These are phyloP conservation scores for Aspergillus uvarum DNA, from an alignment of 2,329 filamentous ascomycete species.

Conservation along the genomic window DNA sequence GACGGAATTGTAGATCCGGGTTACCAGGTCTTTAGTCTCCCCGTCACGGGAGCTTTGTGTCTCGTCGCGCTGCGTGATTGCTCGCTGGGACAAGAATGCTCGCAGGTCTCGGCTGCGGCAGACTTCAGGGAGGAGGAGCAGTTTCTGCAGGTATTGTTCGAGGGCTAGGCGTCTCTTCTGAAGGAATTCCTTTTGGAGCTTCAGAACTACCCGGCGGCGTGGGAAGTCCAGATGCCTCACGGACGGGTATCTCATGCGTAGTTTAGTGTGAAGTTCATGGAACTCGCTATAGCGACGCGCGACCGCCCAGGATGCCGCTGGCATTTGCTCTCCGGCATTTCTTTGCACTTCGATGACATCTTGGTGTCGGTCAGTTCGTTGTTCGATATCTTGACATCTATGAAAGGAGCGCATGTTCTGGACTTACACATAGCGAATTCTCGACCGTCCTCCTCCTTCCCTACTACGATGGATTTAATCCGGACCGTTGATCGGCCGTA, in stretches of 20 bases:
- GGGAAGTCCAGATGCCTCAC: constrained; percentile 91
- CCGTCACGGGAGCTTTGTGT: constrained; percentile 55
- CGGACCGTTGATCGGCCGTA: constrained; percentile 86
- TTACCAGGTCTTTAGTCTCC: constrained; percentile 79
- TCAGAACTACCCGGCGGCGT: constrained; percentile 87
- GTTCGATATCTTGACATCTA: background rate
- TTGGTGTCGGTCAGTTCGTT: constrained; percentile 29
- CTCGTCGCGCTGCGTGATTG: constrained; percentile 67
- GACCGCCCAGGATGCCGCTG: constrained; percentile 90
- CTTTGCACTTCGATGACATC: constrained; percentile 87
- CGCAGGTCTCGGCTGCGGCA: constrained; percentile 90
- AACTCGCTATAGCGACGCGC: constrained; percentile 96
- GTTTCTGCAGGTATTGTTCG: constrained; percentile 78
- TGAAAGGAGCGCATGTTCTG: constrained; percentile 6
- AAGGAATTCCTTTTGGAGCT: constrained; percentile 92
- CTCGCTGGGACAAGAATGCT: constrained; percentile 84
- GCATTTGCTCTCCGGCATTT: constrained; percentile 91
- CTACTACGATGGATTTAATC: constrained; percentile 91
- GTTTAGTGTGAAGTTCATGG: constrained; percentile 86
- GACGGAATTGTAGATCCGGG: constrained; percentile 92
- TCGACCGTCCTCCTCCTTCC: constrained; percentile 84
- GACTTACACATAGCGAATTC: constrained; percentile 79
- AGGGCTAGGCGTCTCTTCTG: constrained; percentile 81
- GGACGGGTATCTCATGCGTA: constrained; percentile 80
- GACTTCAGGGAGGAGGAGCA: constrained; percentile 85